A percentile compares a stretch with the other conserved stretches of the same genome.
Conservation (phyloP, 768 basidiomycete species). For the Naganishia vaughanmartiniae region DNA sequence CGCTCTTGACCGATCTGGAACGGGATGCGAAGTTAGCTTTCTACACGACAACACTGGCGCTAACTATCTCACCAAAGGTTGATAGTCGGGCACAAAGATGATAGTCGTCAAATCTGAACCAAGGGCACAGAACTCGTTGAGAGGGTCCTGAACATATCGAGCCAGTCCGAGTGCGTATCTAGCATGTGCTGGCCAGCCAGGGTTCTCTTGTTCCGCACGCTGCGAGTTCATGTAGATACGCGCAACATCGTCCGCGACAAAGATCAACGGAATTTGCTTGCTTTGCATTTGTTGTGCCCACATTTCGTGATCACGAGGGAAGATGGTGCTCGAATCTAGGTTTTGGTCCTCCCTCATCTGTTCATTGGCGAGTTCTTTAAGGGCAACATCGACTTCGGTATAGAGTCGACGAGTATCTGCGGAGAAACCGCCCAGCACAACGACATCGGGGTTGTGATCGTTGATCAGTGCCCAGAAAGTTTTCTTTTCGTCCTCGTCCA, state of each 20-base stretch:
- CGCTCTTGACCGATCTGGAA: conserved; percentile 82
- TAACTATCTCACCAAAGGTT: conserved; percentile 67
- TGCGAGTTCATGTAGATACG: conserved; percentile 88
- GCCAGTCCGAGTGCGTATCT: conserved; percentile 93
- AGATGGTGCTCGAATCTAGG: conserved; percentile 21
- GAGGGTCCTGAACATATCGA: conserved; percentile 84
- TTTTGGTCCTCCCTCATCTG: neutral
- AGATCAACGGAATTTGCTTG: conserved; percentile 58
- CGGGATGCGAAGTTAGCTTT: neutral
- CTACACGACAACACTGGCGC: neutral
- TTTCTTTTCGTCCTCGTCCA: conserved; percentile 64
- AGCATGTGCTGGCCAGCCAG: conserved; percentile 68
- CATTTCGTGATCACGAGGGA: conserved; percentile 30
- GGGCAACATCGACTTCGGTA: conserved; percentile 42
- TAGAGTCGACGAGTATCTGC: conserved; percentile 61
- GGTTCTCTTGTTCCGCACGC: conserved; percentile 79
- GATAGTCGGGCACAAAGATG: conserved; percentile 77
- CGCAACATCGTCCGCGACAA: conserved; percentile 85
- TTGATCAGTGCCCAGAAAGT: conserved; percentile 80
- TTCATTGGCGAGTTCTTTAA: conserved; percentile 40
- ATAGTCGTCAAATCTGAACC: conserved; percentile 80
- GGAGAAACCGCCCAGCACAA: conserved; percentile 84
- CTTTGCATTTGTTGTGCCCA: conserved; percentile 30
- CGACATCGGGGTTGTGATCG: conserved; percentile 78
- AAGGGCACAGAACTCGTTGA: conserved; percentile 89